Evolutionary conservation across 75 land plant species (phyloP).

Genomic region (Pinus albicaulis): DNA sequence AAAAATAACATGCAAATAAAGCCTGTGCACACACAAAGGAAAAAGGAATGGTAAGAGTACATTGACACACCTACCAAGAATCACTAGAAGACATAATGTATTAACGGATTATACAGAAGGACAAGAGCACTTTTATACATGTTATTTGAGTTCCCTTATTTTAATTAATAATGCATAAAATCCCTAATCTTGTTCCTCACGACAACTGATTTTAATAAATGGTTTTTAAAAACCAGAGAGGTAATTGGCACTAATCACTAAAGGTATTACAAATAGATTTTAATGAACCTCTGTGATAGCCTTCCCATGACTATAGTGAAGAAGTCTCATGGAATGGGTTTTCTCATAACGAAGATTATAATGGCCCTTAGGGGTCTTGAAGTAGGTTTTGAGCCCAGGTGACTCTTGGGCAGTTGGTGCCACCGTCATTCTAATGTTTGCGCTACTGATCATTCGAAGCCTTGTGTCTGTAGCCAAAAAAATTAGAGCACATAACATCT

Average conservation of each 20-base stretch:
- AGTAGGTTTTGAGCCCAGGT: constrained; percentile 84
- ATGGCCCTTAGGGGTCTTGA: constrained; percentile 96
- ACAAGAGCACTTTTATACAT: too few species aligned
- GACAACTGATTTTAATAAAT: too few species aligned
- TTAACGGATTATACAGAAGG: too few species aligned
- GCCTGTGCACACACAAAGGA: too few species aligned
- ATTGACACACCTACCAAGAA: too few species aligned
- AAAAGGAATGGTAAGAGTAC: too few species aligned
- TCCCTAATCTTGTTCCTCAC: too few species aligned
- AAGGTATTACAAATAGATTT: background rate
- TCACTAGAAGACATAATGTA: too few species aligned
- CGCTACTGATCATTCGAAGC: constrained; percentile 14
- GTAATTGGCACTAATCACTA: background rate
- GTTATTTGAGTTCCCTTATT: too few species aligned
- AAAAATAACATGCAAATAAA: too few species aligned
- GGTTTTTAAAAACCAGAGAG: too few species aligned
- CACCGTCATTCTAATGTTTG: constrained; percentile 30
- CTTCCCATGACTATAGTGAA: constrained; percentile 81
- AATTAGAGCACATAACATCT: constrained; percentile 8
- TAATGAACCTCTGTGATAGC: constrained; percentile 66
- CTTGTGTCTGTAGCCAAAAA: background rate
- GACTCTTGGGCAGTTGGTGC: constrained; percentile 51
- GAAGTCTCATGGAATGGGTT: constrained; percentile 76
- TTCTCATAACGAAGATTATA: constrained; percentile 94
- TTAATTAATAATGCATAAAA: too few species aligned